Conservation (phyloP, 2,329 filamentous ascomycete species). For the Waltergamsia citrina region DNA sequence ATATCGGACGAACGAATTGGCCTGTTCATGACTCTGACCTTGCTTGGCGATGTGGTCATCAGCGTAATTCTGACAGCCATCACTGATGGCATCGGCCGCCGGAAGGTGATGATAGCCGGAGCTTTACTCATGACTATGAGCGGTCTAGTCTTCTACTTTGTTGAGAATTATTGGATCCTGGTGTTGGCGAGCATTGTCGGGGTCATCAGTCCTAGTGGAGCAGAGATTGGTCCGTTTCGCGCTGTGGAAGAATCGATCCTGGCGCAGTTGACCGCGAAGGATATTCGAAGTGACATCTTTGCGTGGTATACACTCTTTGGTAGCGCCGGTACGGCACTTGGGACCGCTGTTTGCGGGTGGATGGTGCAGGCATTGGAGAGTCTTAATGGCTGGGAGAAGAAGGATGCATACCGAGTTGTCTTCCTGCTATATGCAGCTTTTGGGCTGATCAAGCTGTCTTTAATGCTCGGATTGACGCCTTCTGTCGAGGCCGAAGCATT, state of each 20-base stretch:
- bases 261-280: slow-evolving; percentile 40
- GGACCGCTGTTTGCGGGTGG: slow-evolving; percentile 51
- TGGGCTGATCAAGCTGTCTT: slow-evolving; percentile 45
- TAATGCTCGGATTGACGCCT: slow-evolving; percentile 38
- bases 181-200: slow-evolving; percentile 48
- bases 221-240: slow-evolving; percentile 54
- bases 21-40: slow-evolving; percentile 56
- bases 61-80: slow-evolving; percentile 49
- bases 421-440: slow-evolving; percentile 49
- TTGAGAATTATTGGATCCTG: slow-evolving; percentile 46
- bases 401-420: slow-evolving; percentile 41
- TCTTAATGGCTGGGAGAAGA: slow-evolving; percentile 28
- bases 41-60: slow-evolving; percentile 48
- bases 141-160: slow-evolving; percentile 44
- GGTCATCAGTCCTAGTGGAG: slow-evolving; percentile 53
- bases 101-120: slow-evolving; percentile 41
- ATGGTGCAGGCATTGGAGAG: slow-evolving; percentile 38
- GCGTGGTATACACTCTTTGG: slow-evolving; percentile 54
- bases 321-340: slow-evolving; percentile 49
- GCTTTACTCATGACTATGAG: slow-evolving; percentile 45
- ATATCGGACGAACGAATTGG: slow-evolving; percentile 44
- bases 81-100: slow-evolving; percentile 47
- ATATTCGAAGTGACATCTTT: slow-evolving; percentile 43
- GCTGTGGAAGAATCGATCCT: slow-evolving; percentile 53
- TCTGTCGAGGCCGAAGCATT: slow-evolving; percentile 29